Conservation (phyloP, 768 basidiomycete genomes). For the Rhizopogon vulgaris region DNA sequence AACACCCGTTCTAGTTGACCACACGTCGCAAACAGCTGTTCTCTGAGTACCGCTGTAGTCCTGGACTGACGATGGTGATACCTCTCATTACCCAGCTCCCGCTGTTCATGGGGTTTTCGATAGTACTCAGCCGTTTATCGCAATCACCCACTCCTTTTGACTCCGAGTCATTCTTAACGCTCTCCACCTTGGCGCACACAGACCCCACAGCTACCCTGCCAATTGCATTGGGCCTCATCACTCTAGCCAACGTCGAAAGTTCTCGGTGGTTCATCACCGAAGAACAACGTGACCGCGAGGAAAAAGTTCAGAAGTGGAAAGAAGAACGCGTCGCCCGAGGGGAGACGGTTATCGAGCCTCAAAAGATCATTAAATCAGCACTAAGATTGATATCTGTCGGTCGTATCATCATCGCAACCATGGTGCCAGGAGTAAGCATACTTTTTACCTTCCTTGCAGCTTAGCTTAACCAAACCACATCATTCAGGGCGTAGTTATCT, state of each 20-base stretch:
- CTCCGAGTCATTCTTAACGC: conserved; percentile 70
- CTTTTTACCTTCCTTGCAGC: background rate
- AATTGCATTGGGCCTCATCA: conserved; percentile 64
- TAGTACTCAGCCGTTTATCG: conserved; percentile 50
- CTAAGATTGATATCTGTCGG: conserved; percentile 55
- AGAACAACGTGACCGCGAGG: conserved; percentile 46
- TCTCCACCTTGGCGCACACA: conserved; percentile 62
- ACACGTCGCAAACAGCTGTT: conserved; percentile 55
- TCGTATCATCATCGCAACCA: conserved; percentile 59
- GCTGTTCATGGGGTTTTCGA: conserved; percentile 61
- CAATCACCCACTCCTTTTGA: conserved; percentile 61
- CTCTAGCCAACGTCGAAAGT: conserved; percentile 76
- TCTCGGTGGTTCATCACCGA: conserved; percentile 66
- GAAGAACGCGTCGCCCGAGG: conserved; percentile 37
- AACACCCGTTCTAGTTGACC: conserved; percentile 36
- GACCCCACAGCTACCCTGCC: conserved; percentile 70
- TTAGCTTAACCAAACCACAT: conserved; percentile 2
- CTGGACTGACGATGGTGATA: conserved; percentile 49
- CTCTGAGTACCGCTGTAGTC: conserved; percentile 49
- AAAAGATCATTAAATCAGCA: conserved; percentile 45
- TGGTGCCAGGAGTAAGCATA: conserved; percentile 63
- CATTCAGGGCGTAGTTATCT: conserved; percentile 53
- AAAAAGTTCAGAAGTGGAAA: conserved; percentile 40
- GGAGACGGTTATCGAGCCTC: conserved; percentile 39
- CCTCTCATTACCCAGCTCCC: conserved; percentile 67